phyloP scores from a whole-genome alignment of 305 asterid genomes.

The Solanum hybrid region DNA sequence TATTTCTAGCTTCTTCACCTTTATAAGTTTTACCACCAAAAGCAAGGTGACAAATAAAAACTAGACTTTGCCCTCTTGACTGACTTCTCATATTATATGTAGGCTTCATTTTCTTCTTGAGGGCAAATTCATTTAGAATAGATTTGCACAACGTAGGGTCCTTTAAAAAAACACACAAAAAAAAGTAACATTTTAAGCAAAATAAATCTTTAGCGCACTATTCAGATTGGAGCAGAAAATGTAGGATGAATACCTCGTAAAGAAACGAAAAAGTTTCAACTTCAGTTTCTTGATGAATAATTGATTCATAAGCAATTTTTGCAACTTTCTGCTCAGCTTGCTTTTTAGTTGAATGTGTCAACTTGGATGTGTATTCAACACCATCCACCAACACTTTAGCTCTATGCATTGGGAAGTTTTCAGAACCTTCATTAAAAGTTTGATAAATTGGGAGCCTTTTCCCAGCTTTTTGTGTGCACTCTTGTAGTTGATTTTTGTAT shows the following conservation, averaged over 20 bases:
- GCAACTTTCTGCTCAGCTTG: constrained; percentile 17
- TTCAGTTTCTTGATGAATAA: neutral
- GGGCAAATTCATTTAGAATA: constrained; percentile 4
- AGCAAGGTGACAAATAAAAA: constrained; percentile 5
- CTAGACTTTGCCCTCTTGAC: neutral
- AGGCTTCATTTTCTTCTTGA: constrained; percentile 9
- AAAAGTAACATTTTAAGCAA: neutral
- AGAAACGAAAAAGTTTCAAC: neutral
- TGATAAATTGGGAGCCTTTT: too few relatives aligned
- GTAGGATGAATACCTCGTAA: constrained; percentile 2
- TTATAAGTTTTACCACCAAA: constrained; percentile 12
- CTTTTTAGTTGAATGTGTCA: neutral
- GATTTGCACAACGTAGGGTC: constrained; percentile 13
- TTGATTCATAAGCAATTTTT: constrained; percentile 9
- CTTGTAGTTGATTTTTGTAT: constrained; percentile 7
- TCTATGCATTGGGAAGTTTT: too few relatives aligned
- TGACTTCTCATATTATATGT: too few relatives aligned
- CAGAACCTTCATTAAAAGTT: too few relatives aligned
- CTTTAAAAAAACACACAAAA: neutral
- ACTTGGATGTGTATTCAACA: neutral
- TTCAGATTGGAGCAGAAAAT: too few relatives aligned
- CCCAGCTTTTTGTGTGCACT: too few relatives aligned
- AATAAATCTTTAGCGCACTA: neutral
- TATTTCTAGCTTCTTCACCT: constrained; percentile 14
- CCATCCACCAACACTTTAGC: too few relatives aligned